These are phyloP conservation scores for Rhodamnia argentea DNA, from an alignment of 345 rosid genomes.

Conservation along the genomic window DNA sequence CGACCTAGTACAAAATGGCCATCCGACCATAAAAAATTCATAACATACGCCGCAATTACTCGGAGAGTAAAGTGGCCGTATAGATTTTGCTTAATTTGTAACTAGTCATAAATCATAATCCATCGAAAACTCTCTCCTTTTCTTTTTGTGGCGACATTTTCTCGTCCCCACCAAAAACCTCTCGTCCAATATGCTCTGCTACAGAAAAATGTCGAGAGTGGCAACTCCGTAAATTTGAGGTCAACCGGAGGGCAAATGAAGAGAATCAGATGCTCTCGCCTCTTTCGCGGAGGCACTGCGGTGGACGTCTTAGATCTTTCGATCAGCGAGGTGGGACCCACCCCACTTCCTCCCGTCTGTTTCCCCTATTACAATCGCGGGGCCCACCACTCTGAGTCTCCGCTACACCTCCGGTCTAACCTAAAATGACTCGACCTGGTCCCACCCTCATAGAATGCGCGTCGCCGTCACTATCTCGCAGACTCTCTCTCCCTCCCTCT, in stretches of 20 bases:
- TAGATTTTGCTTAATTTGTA: background rate
- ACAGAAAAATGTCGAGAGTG: background rate
- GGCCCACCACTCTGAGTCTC: background rate
- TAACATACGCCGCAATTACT: background rate
- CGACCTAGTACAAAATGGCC: background rate
- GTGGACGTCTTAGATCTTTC: background rate
- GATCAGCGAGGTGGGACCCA: background rate
- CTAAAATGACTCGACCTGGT: background rate
- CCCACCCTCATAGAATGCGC: background rate
- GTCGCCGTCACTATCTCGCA: background rate
- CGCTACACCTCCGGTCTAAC: background rate
- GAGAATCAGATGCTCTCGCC: background rate
- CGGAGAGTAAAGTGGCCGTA: background rate
- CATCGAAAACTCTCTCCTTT: background rate
- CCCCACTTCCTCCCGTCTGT: background rate
- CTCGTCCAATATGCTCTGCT: background rate
- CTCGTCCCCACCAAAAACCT: background rate
- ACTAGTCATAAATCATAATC: background rate
- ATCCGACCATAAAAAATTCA: background rate
- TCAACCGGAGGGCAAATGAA: background rate
- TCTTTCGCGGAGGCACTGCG: background rate
- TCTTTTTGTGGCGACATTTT: background rate
- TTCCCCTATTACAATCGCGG: background rate
- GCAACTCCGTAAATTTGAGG: background rate
- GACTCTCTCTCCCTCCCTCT: fast-evolving